Evolutionary conservation across 2,329 filamentous ascomycete genomes (phyloP), one percentile per base, ranked within the genome.

Genomic region (Paecilomyces sp.): DNA sequence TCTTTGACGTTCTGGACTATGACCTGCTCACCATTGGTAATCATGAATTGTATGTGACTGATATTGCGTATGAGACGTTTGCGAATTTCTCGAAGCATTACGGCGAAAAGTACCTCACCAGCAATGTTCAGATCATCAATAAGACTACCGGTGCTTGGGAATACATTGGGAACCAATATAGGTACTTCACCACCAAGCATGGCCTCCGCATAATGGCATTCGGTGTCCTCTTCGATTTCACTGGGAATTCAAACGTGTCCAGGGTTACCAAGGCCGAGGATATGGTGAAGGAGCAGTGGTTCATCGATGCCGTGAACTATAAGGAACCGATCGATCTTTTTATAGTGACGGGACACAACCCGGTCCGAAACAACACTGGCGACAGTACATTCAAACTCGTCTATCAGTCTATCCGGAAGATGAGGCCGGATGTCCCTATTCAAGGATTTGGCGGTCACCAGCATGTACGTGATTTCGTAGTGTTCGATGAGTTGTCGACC

Each of bases 361-460:
- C 84, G 15, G 79, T 82, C 6, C 77, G 82, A 2, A 69, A 76
- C 6, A 75, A 74, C 5, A 74, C 76, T 12, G 73, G 69, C 5
- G 76, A 72, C 22, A 66, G 58, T 65, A 76, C 72, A 36, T 77
- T 80, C 61, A 70, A 74, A 2, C 76, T 75, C 0, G 82, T 89
- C 13, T 82, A 83, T 64, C 76, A 82, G 52, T 81, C 83, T 31
- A 88, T 89, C 63, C 82, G 86, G 15, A 76, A 77, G 11, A 72
- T 79, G 18, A 81, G 82, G 57, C 82, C 84, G 1, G 74, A 80
- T 13, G 83, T 81, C 1, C 86, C 86, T 0, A 82, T 89, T 54
- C 85, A 88, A 69, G 80, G 85, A 57, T 86, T 89, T 63, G 86
- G 85, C 22, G 86, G 85, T 9, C 86, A 88, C 71, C 82, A 77